These are phyloP conservation scores for Sarocladium kiliense DNA, from an alignment of 2,329 filamentous ascomycete genomes.

Conservation along the genomic window DNA sequence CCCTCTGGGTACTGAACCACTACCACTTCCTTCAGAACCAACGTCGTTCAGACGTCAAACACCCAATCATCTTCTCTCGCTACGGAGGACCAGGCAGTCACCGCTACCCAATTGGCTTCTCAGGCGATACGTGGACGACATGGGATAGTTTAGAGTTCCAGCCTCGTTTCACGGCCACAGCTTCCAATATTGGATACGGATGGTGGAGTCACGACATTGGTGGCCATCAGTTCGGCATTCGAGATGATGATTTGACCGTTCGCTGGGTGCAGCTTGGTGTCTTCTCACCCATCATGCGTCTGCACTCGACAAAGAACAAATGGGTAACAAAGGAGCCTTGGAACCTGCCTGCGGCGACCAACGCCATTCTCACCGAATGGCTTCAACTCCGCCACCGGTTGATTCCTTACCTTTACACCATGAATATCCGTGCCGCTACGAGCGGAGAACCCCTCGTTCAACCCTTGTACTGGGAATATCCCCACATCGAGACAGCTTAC, in stretches of 20 bases:
- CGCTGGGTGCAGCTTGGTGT: constrained; percentile 59
- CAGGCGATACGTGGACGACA: constrained; percentile 53
- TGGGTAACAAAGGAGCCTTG: constrained; percentile 61
- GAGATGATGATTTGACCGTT: constrained; percentile 52
- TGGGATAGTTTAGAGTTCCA: constrained; percentile 60
- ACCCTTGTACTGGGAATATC: constrained; percentile 59
- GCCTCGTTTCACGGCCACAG: constrained; percentile 61
- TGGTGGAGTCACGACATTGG: constrained; percentile 68
- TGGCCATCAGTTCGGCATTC: constrained; percentile 52
- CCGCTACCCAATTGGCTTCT: constrained; percentile 61
- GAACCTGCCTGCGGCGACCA: constrained; percentile 43
- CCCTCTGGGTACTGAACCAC: constrained; percentile 61
- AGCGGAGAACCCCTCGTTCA: constrained; percentile 48
- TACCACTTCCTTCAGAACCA: constrained; percentile 51
- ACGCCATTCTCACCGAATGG: constrained; percentile 40
- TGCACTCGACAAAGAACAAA: constrained; percentile 52
- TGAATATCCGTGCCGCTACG: constrained; percentile 42
- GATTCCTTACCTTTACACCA: constrained; percentile 55
- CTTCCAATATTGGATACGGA: constrained; percentile 62
- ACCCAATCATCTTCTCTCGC: constrained; percentile 52
- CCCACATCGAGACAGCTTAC: constrained; percentile 48
- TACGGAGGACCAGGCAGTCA: constrained; percentile 60
- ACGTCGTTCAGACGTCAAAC: constrained; percentile 27
- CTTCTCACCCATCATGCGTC: constrained; percentile 55
- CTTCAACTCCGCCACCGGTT: constrained; percentile 52